These are phyloP conservation scores for Rutstroemia sp. DNA, from an alignment of 2,329 filamentous ascomycete species.

Conservation along the genomic window DNA sequence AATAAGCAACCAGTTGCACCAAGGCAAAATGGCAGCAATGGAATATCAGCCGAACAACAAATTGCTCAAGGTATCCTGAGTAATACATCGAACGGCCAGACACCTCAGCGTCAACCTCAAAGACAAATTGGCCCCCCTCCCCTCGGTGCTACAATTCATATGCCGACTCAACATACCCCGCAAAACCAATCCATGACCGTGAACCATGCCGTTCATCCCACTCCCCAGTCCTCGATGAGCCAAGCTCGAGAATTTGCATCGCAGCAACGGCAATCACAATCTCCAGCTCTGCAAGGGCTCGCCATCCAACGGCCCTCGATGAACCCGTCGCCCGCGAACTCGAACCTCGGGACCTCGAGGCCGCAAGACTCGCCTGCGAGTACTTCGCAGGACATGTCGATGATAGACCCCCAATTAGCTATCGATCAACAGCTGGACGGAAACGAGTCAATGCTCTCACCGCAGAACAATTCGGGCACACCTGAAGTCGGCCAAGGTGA, in stretches of 20 bases:
- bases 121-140: slow-evolving; percentile 18
- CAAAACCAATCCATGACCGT: slow-evolving; percentile 25
- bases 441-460: slow-evolving; percentile 16
- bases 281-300: slow-evolving; percentile 23
- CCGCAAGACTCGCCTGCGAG: slow-evolving; percentile 22
- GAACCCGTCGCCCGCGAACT: slow-evolving; percentile 23
- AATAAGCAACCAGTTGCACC: slow-evolving; percentile 19
- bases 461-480: slow-evolving; percentile 3
- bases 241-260: slow-evolving; percentile 14
- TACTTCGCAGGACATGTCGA: slow-evolving; percentile 25
- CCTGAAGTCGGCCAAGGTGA: slow-evolving; percentile 22
- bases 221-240: slow-evolving; percentile 14
- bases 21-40: slow-evolving; percentile 21
- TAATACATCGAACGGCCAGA: slow-evolving; percentile 18
- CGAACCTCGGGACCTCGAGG: slow-evolving; percentile 15
- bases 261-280: slow-evolving; percentile 24
- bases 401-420: slow-evolving; percentile 29
- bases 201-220: slow-evolving; percentile 26
- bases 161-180: slow-evolving; percentile 23
- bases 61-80: slow-evolving; percentile 29
- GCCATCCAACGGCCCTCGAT: slow-evolving; percentile 19
- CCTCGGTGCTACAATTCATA: slow-evolving; percentile 27
- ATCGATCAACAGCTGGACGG: slow-evolving; percentile 24
- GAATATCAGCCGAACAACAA: slow-evolving; percentile 29
- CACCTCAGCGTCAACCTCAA: slow-evolving; percentile 24